These are phyloP conservation scores for Pseudopyricularia cyperi DNA, from an alignment of 2,329 filamentous ascomycete species.

Conservation along the genomic window DNA sequence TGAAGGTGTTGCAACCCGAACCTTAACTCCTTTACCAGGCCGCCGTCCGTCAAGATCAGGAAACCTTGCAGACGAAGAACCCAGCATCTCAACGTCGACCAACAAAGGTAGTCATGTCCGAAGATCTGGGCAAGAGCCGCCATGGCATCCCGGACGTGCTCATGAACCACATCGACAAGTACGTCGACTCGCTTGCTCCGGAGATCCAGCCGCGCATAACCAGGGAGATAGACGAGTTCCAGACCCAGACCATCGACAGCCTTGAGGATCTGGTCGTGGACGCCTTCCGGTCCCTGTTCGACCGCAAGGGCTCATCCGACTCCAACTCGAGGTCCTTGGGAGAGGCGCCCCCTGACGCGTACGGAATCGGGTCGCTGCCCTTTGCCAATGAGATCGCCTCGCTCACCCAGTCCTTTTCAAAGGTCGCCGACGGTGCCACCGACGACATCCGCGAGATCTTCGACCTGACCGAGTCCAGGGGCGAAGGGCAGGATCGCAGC, in stretches of 20 bases:
- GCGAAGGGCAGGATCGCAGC: constrained; percentile 6
- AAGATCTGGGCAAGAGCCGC: constrained; percentile 1
- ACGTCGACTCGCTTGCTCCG: constrained; percentile 31
- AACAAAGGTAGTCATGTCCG: background rate
- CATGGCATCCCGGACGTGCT: constrained; percentile 26
- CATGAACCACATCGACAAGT: constrained; percentile 29
- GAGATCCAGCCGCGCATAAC: constrained; percentile 32
- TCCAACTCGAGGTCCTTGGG: constrained; percentile 10
- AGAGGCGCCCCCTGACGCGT: constrained; percentile 23
- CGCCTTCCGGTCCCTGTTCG: constrained; percentile 29
- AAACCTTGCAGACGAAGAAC: background rate
- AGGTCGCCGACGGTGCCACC: constrained; percentile 24
- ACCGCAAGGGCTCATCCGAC: constrained; percentile 15
- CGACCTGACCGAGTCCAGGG: constrained; percentile 22
- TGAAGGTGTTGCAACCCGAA: no score
- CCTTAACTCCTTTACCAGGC: no score
- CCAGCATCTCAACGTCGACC: background rate
- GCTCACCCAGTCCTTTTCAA: constrained; percentile 25
- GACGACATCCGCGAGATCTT: constrained; percentile 31
- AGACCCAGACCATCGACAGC: constrained; percentile 29
- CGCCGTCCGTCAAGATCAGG: background rate
- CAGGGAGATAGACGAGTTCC: constrained; percentile 27
- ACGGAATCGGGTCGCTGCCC: constrained; percentile 25
- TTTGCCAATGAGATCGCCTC: constrained; percentile 31
- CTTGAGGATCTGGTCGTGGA: constrained; percentile 29